Evolutionary conservation across 148 eudicot species (phyloP), one percentile per base, ranked within the genome.

Genomic region (Rhododendron simsii): DNA sequence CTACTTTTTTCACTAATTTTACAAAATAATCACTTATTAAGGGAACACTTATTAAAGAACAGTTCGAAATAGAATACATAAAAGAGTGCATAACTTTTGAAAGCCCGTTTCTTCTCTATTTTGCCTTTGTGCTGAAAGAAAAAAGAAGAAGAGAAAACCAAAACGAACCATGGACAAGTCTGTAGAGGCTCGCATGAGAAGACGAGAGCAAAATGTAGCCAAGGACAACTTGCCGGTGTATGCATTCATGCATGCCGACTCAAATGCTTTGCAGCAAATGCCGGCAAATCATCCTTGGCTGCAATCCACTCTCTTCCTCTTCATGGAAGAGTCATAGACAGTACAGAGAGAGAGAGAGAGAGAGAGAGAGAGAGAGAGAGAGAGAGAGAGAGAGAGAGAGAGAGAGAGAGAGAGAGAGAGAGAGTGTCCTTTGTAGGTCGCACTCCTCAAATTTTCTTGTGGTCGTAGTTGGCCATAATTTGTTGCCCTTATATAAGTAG

Each of bases 201-300:
- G 81, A 78, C 1, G 55, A 45, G 81, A 78, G 81, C 81, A 47
- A 45, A 78, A 45, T 45, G 2, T 71, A 71, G 55, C 81, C 81
- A 41, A 41, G 81, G 48, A 78, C 30, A 78, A 78, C 53, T 39
- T 11, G 76, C 76, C 76, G 41, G 76, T 9, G 73, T 26, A 67
- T 6, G 5, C 73, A 67, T 65, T 7, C 5, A 65, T 67, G 15
- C 35, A 65, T 67, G 33, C 73, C 28, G 3, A 67, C 73, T n/a
- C 14, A n/a, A 1, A 26, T 67, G 73, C 73, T n/a, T 26, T 67
- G 33, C 33, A 11, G 33, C 73, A 11, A 44, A 45, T 78, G 18
- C 81, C 81, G 81, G 81, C 81, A 78, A 78, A 78, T 78, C 81
- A 78, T 78, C 48, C 81, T 78, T 78, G 81, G 81, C 81, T 78